Evolutionary conservation across 768 basidiomycete species (phyloP).

Genomic region (Dendrothele bispora): DNA sequence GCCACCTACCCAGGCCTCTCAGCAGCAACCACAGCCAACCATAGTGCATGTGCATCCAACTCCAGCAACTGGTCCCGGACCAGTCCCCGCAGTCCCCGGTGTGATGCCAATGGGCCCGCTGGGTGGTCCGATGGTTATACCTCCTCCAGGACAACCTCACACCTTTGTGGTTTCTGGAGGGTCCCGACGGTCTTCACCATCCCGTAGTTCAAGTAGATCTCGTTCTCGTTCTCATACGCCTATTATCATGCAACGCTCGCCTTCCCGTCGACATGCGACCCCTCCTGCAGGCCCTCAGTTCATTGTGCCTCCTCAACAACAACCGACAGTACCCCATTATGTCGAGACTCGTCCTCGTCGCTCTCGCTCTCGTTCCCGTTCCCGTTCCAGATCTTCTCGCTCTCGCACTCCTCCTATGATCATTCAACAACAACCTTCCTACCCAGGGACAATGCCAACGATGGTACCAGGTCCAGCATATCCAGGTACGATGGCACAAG

Average conservation of each 20-base stretch:
- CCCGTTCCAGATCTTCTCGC: not conserved
- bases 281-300: not conserved
- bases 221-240: slow-evolving; percentile 2
- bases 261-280: not conserved
- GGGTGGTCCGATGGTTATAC: slow-evolving; percentile 1
- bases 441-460: no score
- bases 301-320: slow-evolving; percentile 2
- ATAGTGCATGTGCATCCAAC: slow-evolving; percentile 28
- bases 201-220: not conserved
- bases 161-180: no score
- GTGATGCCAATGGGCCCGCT: not conserved
- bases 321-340: not conserved
- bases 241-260: not conserved
- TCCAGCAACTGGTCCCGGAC: slow-evolving; percentile 17
- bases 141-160: not conserved
- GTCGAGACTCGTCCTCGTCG: slow-evolving; percentile 2
- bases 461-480: no score
- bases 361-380: slow-evolving; percentile 14
- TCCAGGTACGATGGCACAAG: slow-evolving; percentile 4
- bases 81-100: no score
- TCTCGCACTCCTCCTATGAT: slow-evolving; percentile 1
- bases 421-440: no score
- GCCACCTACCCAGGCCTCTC: slow-evolving; percentile 18
- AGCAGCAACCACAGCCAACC: slow-evolving; percentile 21
- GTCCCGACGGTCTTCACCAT: not conserved